These are phyloP conservation scores for Calocera cornea DNA, from an alignment of 768 basidiomycete species.

Conservation along the genomic window DNA sequence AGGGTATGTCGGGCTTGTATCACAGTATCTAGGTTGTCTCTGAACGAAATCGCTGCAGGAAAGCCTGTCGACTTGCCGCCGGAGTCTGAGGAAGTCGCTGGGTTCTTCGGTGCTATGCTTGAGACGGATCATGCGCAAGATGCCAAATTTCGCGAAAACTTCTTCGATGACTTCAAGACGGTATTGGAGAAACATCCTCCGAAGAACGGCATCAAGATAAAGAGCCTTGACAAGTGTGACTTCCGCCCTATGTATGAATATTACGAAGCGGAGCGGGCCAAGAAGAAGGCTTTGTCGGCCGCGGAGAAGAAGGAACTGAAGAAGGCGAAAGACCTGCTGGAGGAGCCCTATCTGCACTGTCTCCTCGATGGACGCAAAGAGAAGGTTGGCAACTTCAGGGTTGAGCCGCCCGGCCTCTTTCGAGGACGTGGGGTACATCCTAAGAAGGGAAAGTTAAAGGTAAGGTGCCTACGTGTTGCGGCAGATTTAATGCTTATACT, in stretches of 20 bases:
- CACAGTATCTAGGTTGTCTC: not conserved
- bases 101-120: constrained; percentile 85
- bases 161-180: constrained; percentile 79
- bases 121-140: constrained; percentile 89
- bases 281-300: constrained; percentile 71
- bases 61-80: constrained; percentile 63
- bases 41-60: constrained; percentile 34
- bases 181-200: constrained; percentile 72
- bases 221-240: constrained; percentile 67
- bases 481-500: not conserved
- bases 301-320: constrained; percentile 89
- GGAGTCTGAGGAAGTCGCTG: constrained; percentile 90
- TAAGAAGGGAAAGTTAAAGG: constrained; percentile 91
- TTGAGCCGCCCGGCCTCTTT: constrained; percentile 97
- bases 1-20: constrained; percentile 44
- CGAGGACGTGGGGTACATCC: constrained; percentile 97
- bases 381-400: constrained; percentile 94
- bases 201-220: constrained; percentile 64
- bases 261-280: constrained; percentile 82
- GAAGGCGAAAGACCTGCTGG: constrained; percentile 67
- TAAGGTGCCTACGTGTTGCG: constrained; percentile 22
- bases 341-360: constrained; percentile 74
- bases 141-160: constrained; percentile 79
- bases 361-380: constrained; percentile 92
- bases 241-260: constrained; percentile 90